phyloP scores from a whole-genome alignment of 2,329 filamentous ascomycete genomes.

The Fusarium siculi region DNA sequence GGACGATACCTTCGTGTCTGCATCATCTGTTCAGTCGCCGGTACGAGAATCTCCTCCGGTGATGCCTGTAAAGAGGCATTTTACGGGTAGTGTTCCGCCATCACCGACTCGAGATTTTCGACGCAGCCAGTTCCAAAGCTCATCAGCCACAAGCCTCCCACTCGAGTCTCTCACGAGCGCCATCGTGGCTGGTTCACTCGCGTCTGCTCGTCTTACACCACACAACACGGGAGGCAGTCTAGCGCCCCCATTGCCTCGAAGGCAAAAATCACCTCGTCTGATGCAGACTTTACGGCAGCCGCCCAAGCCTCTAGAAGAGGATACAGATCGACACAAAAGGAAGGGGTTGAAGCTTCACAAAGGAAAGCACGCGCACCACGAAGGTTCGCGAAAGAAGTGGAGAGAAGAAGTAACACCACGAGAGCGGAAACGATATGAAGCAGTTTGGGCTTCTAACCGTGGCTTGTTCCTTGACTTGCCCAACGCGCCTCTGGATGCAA shows the following conservation, averaged over 20 bases:
- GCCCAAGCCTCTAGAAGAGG: conserved; percentile 62
- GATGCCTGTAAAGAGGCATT: conserved; percentile 22
- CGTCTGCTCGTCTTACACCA: conserved; percentile 66
- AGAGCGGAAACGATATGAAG: conserved; percentile 84
- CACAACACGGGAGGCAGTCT: conserved; percentile 53
- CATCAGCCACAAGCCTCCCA: conserved; percentile 56
- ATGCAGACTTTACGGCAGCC: conserved; percentile 73
- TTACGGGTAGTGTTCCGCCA: conserved; percentile 46
- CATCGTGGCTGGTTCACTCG: conserved; percentile 79
- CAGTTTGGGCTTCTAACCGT: conserved; percentile 84
- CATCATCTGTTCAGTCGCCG: conserved; percentile 51
- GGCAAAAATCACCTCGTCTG: conserved; percentile 64
- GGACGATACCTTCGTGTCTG: conserved; percentile 58
- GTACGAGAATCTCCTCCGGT: conserved; percentile 43
- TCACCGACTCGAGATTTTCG: conserved; percentile 52
- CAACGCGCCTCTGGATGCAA: conserved; percentile 31
- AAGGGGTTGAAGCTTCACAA: conserved; percentile 60
- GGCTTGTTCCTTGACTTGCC: conserved; percentile 61
- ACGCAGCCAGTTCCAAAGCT: conserved; percentile 42
- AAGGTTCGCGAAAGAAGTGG: conserved; percentile 80
- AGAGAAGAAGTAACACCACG: conserved; percentile 76
- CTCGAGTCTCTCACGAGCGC: conserved; percentile 76
- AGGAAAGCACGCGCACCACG: conserved; percentile 77
- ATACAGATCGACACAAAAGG: conserved; percentile 63
- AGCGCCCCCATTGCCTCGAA: conserved; percentile 52